Percentiles rank a stretch among this genome's conserved stretches.
Conservation (phyloP, 192 early-diverging fungal species). For the Coemansia aciculifera region DNA sequence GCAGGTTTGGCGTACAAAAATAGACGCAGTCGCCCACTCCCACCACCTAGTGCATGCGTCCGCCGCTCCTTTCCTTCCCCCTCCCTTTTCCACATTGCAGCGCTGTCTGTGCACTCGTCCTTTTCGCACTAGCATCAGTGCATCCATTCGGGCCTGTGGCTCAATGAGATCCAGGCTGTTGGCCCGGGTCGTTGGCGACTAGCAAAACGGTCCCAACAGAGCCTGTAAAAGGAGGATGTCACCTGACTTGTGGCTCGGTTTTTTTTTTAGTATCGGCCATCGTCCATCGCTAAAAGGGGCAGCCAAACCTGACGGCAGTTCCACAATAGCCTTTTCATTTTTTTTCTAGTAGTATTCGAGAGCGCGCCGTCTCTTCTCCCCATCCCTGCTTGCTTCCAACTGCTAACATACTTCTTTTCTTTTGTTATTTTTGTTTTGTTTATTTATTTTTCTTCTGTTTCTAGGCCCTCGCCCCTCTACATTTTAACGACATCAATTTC, state of each 20-base stretch:
- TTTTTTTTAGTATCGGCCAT: background rate
- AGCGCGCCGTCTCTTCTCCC: background rate
- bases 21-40: background rate
- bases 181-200: background rate
- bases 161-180: background rate
- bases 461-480: constrained; percentile 2
- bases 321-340: constrained; percentile 2
- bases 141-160: background rate
- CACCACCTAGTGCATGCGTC: background rate
- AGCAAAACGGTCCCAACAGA: constrained; percentile 3
- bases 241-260: constrained; percentile 1
- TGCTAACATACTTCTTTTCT: background rate
- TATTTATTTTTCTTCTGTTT: constrained; percentile 5
- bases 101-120: background rate
- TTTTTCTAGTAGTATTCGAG: background rate
- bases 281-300: constrained; percentile 3
- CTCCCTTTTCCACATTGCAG: background rate
- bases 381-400: background rate
- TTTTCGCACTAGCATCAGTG: background rate
- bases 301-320: background rate
- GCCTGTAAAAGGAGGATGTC: background rate
- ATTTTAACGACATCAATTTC: constrained; percentile 6
- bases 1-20: background rate
- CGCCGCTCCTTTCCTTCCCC: background rate
- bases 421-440: constrained; percentile 1